phyloP scores from a whole-genome alignment of 257 asterid species.

The Scutellaria baicalensis region DNA sequence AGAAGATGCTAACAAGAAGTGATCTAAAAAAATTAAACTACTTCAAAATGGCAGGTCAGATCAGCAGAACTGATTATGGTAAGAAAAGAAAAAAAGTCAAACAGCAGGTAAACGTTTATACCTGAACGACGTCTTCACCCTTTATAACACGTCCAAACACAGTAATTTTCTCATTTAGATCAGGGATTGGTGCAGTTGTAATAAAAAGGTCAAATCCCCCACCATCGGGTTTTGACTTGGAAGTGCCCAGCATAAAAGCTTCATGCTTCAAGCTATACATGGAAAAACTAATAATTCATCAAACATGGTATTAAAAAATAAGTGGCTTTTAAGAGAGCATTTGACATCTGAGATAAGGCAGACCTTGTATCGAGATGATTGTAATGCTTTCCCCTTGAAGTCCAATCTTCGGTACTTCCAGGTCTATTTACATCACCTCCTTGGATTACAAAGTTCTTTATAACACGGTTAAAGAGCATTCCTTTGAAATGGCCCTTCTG shows the following conservation, averaged over 20 bases:
- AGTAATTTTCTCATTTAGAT: constrained; percentile 72
- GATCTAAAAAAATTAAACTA: not conserved
- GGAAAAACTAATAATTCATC: not conserved
- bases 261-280: constrained; percentile 74
- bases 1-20: not conserved
- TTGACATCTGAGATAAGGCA: constrained; percentile 18
- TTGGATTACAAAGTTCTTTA: constrained; percentile 87
- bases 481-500: constrained; percentile 70
- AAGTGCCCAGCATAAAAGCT: constrained; percentile 97
- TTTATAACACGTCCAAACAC: constrained; percentile 86
- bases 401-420: constrained; percentile 81
- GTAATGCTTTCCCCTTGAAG: constrained; percentile 80
- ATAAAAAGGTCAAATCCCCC: constrained; percentile 75
- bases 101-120: constrained; percentile 6
- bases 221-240: constrained; percentile 55
- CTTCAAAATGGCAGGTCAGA: not conserved
- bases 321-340: not conserved
- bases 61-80: not conserved
- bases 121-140: constrained; percentile 99
- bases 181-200: constrained; percentile 90
- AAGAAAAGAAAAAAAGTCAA: not conserved
- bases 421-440: constrained; percentile 71
- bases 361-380: constrained; percentile 90
- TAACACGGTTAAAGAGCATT: constrained; percentile 79
- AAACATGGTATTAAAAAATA: not conserved